phyloP scores from a whole-genome alignment of 2,329 filamentous ascomycete species.

The Aureobasidium vineae region DNA sequence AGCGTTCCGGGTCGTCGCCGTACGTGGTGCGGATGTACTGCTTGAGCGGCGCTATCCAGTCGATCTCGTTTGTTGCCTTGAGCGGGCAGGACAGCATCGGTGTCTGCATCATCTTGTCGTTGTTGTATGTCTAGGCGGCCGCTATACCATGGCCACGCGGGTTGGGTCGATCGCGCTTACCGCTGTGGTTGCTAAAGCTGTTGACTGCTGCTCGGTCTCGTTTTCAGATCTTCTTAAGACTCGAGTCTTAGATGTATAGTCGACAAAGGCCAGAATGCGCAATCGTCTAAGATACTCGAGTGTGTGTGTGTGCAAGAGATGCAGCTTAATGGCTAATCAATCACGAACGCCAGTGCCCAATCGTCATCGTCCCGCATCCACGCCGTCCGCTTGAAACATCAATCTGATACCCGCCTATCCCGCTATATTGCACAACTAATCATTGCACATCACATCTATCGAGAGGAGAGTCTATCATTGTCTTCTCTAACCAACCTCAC shows the following conservation, averaged over 20 bases:
- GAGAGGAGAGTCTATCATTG: conserved; percentile 21
- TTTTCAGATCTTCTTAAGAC: not conserved
- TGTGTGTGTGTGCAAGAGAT: not conserved
- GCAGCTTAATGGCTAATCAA: conserved; percentile 10
- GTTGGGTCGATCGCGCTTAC: conserved; percentile 15
- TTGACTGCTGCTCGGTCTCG: not conserved
- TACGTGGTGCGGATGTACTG: conserved; percentile 90
- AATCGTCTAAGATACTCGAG: not conserved
- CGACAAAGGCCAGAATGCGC: not conserved
- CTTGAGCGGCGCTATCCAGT: conserved; percentile 93
- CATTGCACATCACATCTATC: not conserved
- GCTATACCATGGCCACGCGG: conserved; percentile 25
- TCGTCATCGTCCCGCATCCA: conserved; percentile 16
- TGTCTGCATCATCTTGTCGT: conserved; percentile 61
- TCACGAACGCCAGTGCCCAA: conserved; percentile 5
- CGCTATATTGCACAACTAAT: not conserved
- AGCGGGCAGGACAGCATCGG: conserved; percentile 95
- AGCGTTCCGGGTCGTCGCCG: conserved; percentile 93
- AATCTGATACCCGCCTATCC: not conserved
- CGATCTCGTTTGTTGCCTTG: conserved; percentile 94
- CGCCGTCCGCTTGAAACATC: not conserved
- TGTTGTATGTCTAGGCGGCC: not conserved
- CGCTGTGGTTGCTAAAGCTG: not conserved
- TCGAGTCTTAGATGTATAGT: not conserved
- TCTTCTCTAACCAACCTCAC: not conserved